Evolutionary conservation across 2,329 filamentous ascomycete genomes (phyloP).

Genomic region (Exophiala lecanii-corni): DNA sequence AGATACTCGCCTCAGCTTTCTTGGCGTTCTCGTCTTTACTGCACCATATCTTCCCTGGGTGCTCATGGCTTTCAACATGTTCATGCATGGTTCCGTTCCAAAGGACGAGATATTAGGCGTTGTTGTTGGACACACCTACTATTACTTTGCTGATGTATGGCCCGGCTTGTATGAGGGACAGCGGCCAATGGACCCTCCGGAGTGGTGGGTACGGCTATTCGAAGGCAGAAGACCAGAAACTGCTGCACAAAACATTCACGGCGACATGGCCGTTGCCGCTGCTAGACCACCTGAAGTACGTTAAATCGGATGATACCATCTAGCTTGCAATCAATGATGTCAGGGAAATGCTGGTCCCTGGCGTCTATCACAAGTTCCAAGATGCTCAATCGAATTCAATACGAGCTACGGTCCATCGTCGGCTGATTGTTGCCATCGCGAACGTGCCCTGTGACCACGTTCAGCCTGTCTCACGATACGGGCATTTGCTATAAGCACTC

Average conservation of each 20-base stretch:
- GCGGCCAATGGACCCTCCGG: slow-evolving; percentile 80
- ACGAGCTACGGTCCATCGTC: too few relatives aligned
- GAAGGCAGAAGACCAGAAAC: slow-evolving; percentile 48
- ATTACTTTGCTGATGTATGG: slow-evolving; percentile 97
- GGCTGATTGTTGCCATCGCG: too few relatives aligned
- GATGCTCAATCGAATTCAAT: too few relatives aligned
- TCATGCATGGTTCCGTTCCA: slow-evolving; percentile 84
- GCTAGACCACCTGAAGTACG: slow-evolving; percentile 33
- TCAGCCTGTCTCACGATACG: too few relatives aligned
- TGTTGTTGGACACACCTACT: slow-evolving; percentile 92
- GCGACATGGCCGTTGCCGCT: slow-evolving; percentile 55
- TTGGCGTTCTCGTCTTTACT: slow-evolving; percentile 84
- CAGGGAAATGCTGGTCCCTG: not conserved
- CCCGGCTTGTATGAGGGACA: slow-evolving; percentile 82
- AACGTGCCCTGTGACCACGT: too few relatives aligned
- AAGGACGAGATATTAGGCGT: slow-evolving; percentile 97
- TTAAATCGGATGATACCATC: slow-evolving; percentile 3
- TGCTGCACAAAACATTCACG: slow-evolving; percentile 51
- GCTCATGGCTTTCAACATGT: slow-evolving; percentile 81
- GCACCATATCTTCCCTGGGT: slow-evolving; percentile 97
- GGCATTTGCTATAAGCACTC: too few relatives aligned
- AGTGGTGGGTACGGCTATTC: slow-evolving; percentile 85
- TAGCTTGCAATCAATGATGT: not conserved
- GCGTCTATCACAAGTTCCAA: too few relatives aligned
- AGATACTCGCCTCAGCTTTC: slow-evolving; percentile 80